Evolutionary conservation across 139 green algal genomes (phyloP).

Genomic region (Micractinium sp.): DNA sequence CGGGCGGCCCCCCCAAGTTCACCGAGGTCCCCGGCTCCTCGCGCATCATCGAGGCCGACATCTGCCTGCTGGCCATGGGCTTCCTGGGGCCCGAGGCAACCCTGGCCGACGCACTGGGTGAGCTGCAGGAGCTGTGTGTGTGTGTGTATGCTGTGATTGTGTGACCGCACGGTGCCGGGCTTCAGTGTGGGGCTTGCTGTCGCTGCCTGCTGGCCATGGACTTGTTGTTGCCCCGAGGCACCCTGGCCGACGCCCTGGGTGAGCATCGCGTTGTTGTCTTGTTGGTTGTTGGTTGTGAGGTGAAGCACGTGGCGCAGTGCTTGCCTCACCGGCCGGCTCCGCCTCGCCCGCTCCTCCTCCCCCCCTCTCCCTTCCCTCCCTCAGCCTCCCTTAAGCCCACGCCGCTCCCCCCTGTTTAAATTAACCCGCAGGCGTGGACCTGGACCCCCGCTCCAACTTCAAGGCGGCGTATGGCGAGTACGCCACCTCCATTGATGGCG

Average conservation of each 20-base stretch:
- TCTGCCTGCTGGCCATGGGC: conserved; percentile 96
- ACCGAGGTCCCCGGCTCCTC: conserved; percentile 72
- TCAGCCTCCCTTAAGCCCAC: neutral
- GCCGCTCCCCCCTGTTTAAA: no score
- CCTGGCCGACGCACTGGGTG: conserved; percentile 73
- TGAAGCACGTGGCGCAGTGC: no score
- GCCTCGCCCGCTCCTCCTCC: neutral
- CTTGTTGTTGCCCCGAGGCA: neutral
- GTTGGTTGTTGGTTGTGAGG: no score
- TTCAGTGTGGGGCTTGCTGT: neutral
- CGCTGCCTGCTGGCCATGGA: neutral
- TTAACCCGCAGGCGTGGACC: conserved; percentile 55
- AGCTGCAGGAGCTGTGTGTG: neutral
- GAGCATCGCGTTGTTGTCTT: no score
- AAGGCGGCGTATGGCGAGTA: conserved; percentile 93
- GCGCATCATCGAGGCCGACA: conserved; percentile 81
- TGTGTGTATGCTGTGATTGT: neutral
- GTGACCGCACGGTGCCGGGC: neutral
- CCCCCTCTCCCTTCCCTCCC: neutral
- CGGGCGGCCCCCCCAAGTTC: conserved; percentile 61
- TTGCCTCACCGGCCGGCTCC: no score
- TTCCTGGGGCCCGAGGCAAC: conserved; percentile 94
- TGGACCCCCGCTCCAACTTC: conserved; percentile 94
- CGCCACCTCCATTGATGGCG: conserved; percentile 85
- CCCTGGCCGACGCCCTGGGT: neutral